phyloP scores from a whole-genome alignment of 257 asterid species.

The Solanum stenotomum region DNA sequence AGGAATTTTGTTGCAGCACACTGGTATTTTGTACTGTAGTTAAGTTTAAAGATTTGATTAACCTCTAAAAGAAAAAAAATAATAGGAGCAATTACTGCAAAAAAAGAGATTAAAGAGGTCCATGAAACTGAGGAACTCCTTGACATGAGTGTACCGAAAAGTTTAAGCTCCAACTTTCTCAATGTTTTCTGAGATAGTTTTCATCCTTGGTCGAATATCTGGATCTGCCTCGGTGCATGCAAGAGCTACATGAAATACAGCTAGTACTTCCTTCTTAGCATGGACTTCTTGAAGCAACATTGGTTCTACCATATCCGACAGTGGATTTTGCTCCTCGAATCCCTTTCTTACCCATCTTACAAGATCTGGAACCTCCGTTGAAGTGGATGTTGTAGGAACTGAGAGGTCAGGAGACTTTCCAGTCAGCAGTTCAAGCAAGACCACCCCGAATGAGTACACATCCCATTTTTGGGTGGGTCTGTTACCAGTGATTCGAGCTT shows the following conservation, averaged over 20 bases:
- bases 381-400: slow-evolving; percentile 51
- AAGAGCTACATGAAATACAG: slow-evolving; percentile 65
- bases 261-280: slow-evolving; percentile 73
- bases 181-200: slow-evolving; percentile 59
- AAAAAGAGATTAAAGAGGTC: background rate
- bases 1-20: background rate
- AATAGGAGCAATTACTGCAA: background rate
- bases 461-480: slow-evolving; percentile 97
- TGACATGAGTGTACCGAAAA: background rate
- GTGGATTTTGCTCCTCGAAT: slow-evolving; percentile 65
- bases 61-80: background rate
- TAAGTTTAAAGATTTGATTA: background rate
- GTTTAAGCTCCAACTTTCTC: slow-evolving; percentile 56
- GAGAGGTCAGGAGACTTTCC: slow-evolving; percentile 84
- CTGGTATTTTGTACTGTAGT: background rate
- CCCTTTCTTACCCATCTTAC: slow-evolving; percentile 90
- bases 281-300: slow-evolving; percentile 57
- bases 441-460: slow-evolving; percentile 81
- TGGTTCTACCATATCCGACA: slow-evolving; percentile 80
- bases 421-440: slow-evolving; percentile 65
- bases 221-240: slow-evolving; percentile 90
- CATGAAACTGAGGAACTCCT: background rate
- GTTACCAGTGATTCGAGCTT: slow-evolving; percentile 47
- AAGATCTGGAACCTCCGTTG: slow-evolving; percentile 55
- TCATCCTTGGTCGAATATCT: slow-evolving; percentile 91